Conservation (phyloP, 2,329 filamentous ascomycete genomes). For the Xylariaceae sp. region DNA sequence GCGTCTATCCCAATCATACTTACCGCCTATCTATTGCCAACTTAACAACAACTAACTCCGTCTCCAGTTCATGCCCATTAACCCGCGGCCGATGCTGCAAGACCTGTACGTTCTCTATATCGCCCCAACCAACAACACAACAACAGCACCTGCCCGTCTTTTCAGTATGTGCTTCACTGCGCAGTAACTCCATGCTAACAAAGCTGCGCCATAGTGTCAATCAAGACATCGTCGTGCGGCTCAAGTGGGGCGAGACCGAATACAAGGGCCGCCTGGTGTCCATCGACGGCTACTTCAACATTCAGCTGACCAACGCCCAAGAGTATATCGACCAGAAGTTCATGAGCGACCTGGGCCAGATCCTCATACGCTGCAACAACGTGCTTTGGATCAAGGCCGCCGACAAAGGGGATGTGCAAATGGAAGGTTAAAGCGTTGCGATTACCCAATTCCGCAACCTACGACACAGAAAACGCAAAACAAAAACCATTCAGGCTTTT, state of each 20-base stretch:
- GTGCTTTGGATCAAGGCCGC: constrained; percentile 82
- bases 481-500: background rate
- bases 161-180: background rate
- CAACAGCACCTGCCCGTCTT: background rate
- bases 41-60: background rate
- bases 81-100: constrained; percentile 95
- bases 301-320: constrained; percentile 84
- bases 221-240: constrained; percentile 81
- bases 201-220: constrained; percentile 57
- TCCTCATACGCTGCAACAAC: constrained; percentile 96
- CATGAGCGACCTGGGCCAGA: constrained; percentile 79
- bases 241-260: constrained; percentile 98
- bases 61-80: constrained; percentile 76
- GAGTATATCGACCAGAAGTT: constrained; percentile 87
- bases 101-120: constrained; percentile 57
- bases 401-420: constrained; percentile 50
- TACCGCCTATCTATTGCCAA: background rate
- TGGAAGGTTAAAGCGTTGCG: constrained; percentile 42
- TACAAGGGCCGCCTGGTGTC: constrained; percentile 92
- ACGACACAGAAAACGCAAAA: background rate
- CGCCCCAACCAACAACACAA: background rate
- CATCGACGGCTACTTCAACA: constrained; percentile 98
- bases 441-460: background rate
- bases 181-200: constrained; percentile 6
- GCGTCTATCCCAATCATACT: constrained; percentile 1